Evolutionary conservation across 2,329 filamentous ascomycete species (phyloP).

Genomic region (Sphaerulina musiva): DNA sequence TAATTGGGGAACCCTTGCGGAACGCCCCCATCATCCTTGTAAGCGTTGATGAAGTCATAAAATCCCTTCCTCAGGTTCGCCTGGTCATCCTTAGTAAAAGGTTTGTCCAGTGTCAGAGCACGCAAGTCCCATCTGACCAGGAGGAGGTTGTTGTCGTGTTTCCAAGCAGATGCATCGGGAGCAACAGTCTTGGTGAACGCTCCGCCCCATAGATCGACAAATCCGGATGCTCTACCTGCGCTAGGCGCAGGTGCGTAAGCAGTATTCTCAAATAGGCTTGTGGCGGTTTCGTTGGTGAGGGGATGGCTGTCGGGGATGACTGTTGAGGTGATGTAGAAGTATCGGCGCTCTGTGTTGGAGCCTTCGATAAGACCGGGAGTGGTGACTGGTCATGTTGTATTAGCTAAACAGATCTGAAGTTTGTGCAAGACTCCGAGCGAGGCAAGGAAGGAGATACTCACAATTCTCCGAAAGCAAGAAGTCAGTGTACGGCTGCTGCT

Average conservation of each 20-base stretch:
- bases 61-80: not conserved
- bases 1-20: not conserved
- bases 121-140: not conserved
- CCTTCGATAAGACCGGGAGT: not conserved
- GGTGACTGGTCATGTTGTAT: not conserved
- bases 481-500: not conserved
- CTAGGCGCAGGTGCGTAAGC: not conserved
- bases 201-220: not conserved
- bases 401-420: no score
- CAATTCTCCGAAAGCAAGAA: not conserved
- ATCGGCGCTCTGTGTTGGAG: not conserved
- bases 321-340: not conserved
- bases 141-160: not conserved
- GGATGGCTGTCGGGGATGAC: not conserved
- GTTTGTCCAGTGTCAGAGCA: not conserved
- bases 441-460: no score
- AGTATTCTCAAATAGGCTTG: not conserved
- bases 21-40: not conserved
- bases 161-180: not conserved
- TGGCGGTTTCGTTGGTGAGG: not conserved
- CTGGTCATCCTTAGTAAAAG: not conserved
- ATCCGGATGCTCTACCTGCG: not conserved
- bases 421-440: no score
- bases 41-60: not conserved
- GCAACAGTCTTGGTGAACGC: not conserved